Evolutionary conservation across 2,329 filamentous ascomycete species (phyloP).

Genomic region (Fusarium pseudocircinatum): DNA sequence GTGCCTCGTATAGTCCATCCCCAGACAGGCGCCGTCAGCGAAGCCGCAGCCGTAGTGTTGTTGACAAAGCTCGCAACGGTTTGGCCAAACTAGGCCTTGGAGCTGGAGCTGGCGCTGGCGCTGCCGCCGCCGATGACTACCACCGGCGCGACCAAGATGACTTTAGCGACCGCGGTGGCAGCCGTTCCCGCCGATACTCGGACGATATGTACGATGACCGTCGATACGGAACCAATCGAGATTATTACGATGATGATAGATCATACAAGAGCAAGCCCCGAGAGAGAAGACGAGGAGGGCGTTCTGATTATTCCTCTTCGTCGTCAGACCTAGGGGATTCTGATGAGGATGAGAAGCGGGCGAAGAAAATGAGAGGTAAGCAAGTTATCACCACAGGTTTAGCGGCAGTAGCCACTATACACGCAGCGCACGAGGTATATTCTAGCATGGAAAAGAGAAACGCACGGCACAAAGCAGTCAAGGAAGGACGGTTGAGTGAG

Average conservation of each 20-base stretch:
- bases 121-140: slow-evolving; percentile 49
- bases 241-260: slow-evolving; percentile 60
- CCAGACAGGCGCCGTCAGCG: slow-evolving; percentile 56
- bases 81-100: slow-evolving; percentile 71
- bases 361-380: slow-evolving; percentile 70
- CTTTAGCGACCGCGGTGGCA: slow-evolving; percentile 54
- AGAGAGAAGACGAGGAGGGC: slow-evolving; percentile 51
- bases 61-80: slow-evolving; percentile 68
- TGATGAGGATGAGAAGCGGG: slow-evolving; percentile 63
- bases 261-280: slow-evolving; percentile 54
- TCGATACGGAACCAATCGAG: slow-evolving; percentile 52
- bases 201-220: slow-evolving; percentile 59
- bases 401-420: slow-evolving; percentile 67
- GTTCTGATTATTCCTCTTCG: slow-evolving; percentile 59
- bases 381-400: slow-evolving; percentile 66
- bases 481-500: slow-evolving; percentile 61
- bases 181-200: slow-evolving; percentile 53
- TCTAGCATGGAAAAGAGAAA: slow-evolving; percentile 67
- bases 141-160: slow-evolving; percentile 56
- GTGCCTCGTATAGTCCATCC: slow-evolving; percentile 56
- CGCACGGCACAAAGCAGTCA: slow-evolving; percentile 62
- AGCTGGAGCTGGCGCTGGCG: slow-evolving; percentile 52
- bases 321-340: slow-evolving; percentile 67
- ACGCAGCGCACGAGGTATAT: slow-evolving; percentile 68
- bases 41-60: slow-evolving; percentile 72